phyloP scores from a whole-genome alignment of 2,329 filamentous ascomycete species.

The Grosmannia clavigera region DNA sequence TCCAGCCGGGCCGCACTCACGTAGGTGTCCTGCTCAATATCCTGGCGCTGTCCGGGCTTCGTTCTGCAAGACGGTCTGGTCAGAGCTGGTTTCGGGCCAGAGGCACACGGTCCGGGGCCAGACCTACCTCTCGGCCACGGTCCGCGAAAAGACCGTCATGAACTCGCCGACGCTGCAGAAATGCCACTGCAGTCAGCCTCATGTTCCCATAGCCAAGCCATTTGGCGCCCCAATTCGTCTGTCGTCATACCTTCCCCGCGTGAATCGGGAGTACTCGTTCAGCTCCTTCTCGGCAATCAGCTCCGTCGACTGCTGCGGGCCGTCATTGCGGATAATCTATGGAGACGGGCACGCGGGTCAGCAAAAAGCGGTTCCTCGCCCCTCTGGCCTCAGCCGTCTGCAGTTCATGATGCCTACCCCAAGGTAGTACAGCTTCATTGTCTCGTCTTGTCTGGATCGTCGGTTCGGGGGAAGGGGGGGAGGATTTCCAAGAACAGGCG shows the following conservation, averaged over 20 bases:
- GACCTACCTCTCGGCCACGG: slow-evolving; percentile 59
- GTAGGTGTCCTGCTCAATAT: slow-evolving; percentile 64
- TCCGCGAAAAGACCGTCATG: slow-evolving; percentile 76
- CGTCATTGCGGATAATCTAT: slow-evolving; percentile 69
- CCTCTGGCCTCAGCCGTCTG: too few relatives aligned
- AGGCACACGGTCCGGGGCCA: neutral
- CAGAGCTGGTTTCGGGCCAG: neutral
- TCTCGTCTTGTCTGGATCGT: slow-evolving; percentile 18
- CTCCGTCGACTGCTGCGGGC: slow-evolving; percentile 7
- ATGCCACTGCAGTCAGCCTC: neutral
- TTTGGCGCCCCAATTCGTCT: neutral
- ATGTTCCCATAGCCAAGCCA: too few relatives aligned
- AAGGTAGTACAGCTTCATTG: slow-evolving; percentile 81
- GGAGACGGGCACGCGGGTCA: slow-evolving; percentile 1
- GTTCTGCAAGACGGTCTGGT: slow-evolving; percentile 28
- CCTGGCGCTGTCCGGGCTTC: slow-evolving; percentile 63
- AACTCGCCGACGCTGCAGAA: slow-evolving; percentile 17
- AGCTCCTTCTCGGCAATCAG: slow-evolving; percentile 57
- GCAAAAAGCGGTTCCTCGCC: neutral
- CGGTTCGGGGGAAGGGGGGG: neutral
- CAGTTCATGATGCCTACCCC: slow-evolving; percentile 46
- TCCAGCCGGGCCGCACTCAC: neutral
- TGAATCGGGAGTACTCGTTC: slow-evolving; percentile 69
- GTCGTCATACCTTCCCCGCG: slow-evolving; percentile 47
- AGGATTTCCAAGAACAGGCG: neutral